A percentile compares a stretch with the other conserved stretches of the same genome.
These are phyloP conservation scores for Solanum peruvianum DNA, from an alignment of 257 asterid species.

Conservation along the genomic window DNA sequence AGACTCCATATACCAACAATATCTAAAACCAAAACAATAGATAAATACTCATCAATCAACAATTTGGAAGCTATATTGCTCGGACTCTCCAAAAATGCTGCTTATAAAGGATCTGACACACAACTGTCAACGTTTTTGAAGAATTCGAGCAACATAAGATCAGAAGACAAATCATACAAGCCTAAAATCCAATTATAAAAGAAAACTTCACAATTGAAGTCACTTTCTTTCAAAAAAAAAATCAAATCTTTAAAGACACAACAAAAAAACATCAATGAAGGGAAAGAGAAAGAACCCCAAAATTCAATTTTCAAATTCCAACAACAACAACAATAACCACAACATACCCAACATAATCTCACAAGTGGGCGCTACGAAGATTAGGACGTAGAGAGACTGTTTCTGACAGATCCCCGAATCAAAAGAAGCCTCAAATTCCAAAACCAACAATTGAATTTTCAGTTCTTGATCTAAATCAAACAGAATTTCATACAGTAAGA, in stretches of 20 bases:
- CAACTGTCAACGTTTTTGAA: not conserved
- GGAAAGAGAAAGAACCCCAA: not conserved
- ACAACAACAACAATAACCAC: not conserved
- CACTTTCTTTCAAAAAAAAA: not conserved
- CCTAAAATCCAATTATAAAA: not conserved
- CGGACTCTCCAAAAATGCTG: not conserved
- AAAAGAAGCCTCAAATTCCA: not conserved
- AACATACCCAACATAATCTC: not conserved
- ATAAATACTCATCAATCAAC: not conserved
- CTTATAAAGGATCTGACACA: not conserved
- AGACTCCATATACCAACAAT: conserved; percentile 32
- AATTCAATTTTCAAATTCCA: not conserved
- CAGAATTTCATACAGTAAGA: not conserved
- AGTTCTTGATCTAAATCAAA: not conserved
- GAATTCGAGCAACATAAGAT: not conserved
- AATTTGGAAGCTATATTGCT: not conserved
- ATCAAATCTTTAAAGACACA: not conserved
- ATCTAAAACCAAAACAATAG: not conserved
- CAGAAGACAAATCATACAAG: not conserved
- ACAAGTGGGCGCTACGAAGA: not conserved
- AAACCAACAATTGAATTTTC: not conserved
- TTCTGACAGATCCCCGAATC: not conserved
- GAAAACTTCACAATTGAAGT: not conserved
- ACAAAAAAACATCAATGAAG: not conserved
- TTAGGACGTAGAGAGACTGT: not conserved